Percentiles rank a stretch among this genome's conserved stretches.
Evolutionary conservation across 352 stramenopile species (phyloP).

Genomic region (Pythium graminicola): DNA sequence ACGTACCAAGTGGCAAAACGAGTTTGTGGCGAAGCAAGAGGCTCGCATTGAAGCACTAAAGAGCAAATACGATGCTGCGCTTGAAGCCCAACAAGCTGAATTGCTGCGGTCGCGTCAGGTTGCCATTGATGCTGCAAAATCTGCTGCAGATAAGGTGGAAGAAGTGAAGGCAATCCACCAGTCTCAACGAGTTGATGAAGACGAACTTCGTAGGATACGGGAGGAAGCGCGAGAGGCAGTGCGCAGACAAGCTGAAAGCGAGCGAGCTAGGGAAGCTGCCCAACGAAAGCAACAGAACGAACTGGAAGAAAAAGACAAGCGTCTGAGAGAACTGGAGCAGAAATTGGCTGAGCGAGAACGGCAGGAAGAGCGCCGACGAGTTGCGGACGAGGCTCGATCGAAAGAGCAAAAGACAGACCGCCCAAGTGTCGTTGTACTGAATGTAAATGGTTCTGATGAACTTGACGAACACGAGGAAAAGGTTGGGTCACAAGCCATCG

Average conservation of each 20-base stretch:
- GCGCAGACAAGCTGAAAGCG: constrained; percentile 29
- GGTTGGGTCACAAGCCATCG: constrained; percentile 19
- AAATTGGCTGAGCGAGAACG: constrained; percentile 38
- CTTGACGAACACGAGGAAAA: constrained; percentile 26
- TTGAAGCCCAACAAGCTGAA: constrained; percentile 54
- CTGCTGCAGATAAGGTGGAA: constrained; percentile 45
- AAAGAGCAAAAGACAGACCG: constrained; percentile 17
- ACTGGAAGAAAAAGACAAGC: constrained; percentile 52
- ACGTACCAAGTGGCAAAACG: constrained; percentile 57
- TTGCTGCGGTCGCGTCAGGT: constrained; percentile 43
- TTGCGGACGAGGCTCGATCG: constrained; percentile 1
- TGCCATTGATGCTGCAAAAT: constrained; percentile 39
- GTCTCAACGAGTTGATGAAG: constrained; percentile 35
- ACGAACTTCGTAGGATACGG: constrained; percentile 22
- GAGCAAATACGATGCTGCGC: constrained; percentile 55
- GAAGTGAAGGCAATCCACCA: constrained; percentile 28
- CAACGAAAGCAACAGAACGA: constrained; percentile 39
- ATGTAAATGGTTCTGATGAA: constrained; percentile 39
- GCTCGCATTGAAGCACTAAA: constrained; percentile 59
- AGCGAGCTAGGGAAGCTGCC: constrained; percentile 27
- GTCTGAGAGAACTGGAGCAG: constrained; percentile 41
- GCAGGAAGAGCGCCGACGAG: constrained; percentile 16
- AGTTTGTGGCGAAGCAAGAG: constrained; percentile 66
- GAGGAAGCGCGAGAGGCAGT: constrained; percentile 19
- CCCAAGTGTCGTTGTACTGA: constrained; percentile 58